Percentiles rank a stretch among this genome's conserved stretches.
These are phyloP conservation scores for Saturnispora dispora DNA, from an alignment of 805 yeast genomes.

Conservation along the genomic window DNA sequence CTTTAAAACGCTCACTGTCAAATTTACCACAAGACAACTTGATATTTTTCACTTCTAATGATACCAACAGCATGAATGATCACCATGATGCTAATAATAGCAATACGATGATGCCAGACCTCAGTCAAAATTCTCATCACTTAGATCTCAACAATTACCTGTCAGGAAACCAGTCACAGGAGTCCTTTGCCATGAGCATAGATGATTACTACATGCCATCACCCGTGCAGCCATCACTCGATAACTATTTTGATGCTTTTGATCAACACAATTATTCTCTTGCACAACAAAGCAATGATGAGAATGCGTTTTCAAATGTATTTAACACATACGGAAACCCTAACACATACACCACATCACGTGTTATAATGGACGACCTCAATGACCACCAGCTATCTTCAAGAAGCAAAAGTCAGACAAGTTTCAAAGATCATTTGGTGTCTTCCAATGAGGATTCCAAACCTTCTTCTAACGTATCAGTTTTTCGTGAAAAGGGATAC, in stretches of 20 bases:
- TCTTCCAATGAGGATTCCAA: neutral
- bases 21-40: neutral
- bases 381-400: neutral
- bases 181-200: slow-evolving; percentile 3
- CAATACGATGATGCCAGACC: neutral
- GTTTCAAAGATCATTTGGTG: neutral
- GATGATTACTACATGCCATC: neutral
- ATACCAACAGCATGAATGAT: slow-evolving; percentile 4
- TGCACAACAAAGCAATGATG: neutral
- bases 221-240: neutral
- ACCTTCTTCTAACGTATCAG: neutral
- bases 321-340: slow-evolving; percentile 7
- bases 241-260: neutral
- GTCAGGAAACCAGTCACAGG: slow-evolving; percentile 6
- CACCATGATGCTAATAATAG: neutral
- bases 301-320: slow-evolving; percentile 2
- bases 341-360: neutral
- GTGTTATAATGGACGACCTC: slow-evolving; percentile 2
- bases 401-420: slow-evolving; percentile 3
- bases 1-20: neutral
- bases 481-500: neutral
- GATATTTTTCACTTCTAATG: neutral
- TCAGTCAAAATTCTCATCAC: neutral
- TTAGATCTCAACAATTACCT: slow-evolving; percentile 1
- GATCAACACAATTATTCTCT: neutral